Percentiles rank a stretch among this genome's conserved stretches.
Conservation (phyloP, 306 rosid genomes). For the Prunus salicina region DNA sequence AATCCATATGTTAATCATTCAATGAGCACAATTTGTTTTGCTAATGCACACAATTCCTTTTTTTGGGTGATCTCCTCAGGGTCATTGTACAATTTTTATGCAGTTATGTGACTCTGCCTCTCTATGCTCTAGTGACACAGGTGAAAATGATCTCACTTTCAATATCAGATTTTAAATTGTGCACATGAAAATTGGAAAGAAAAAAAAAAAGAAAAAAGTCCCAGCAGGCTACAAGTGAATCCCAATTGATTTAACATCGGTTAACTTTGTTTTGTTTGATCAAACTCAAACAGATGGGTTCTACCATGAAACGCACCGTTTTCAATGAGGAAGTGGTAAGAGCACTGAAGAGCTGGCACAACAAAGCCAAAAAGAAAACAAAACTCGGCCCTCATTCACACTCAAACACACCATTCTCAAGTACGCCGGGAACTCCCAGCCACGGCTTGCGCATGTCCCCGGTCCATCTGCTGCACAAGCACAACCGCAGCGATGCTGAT, state of each 20-base stretch:
- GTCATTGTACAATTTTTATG: constrained; percentile 62
- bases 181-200: background rate
- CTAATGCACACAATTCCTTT: background rate
- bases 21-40: background rate
- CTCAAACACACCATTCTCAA: constrained; percentile 51
- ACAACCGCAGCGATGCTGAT: constrained; percentile 25
- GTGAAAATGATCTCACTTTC: constrained; percentile 26
- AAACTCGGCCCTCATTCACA: constrained; percentile 34
- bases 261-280: background rate
- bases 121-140: constrained; percentile 92
- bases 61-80: constrained; percentile 43
- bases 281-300: constrained; percentile 56
- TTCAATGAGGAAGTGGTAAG: constrained; percentile 54
- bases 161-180: background rate
- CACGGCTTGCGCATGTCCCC: constrained; percentile 70
- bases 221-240: background rate
- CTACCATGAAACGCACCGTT: constrained; percentile 60
- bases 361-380: constrained; percentile 38
- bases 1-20: background rate
- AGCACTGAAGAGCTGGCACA: constrained; percentile 60
- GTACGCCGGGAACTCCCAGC: constrained; percentile 53
- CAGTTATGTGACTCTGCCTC: constrained; percentile 87
- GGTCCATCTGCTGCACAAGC: constrained; percentile 48
- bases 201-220: no score
- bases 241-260: background rate